Percentiles rank a stretch among this genome's conserved stretches.
phyloP scores from a whole-genome alignment of 441 rosid genomes.

The Aleurites moluccanus region DNA sequence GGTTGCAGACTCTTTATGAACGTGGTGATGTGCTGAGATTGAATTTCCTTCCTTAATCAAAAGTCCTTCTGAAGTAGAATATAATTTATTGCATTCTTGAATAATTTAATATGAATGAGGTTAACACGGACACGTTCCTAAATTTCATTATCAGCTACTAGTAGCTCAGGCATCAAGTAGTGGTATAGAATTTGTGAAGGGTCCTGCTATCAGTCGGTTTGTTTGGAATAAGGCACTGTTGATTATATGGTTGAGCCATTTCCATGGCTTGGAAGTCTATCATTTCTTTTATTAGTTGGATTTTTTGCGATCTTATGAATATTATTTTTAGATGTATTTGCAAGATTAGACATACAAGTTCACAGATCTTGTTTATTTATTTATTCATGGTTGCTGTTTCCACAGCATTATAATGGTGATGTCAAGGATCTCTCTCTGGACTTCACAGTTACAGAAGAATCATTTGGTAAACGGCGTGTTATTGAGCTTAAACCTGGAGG shows the following conservation, averaged over 20 bases:
- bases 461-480: constrained; percentile 69
- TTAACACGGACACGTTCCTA: too few species aligned
- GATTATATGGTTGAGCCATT: background rate
- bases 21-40: background rate
- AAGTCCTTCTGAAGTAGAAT: background rate
- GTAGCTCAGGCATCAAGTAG: background rate
- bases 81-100: background rate
- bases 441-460: constrained; percentile 92
- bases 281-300: background rate
- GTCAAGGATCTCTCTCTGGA: constrained; percentile 85
- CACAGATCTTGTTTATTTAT: constrained; percentile 4
- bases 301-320: background rate
- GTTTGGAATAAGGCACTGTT: constrained; percentile 11
- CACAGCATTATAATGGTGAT: constrained; percentile 92
- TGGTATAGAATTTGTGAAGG: too few species aligned
- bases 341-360: constrained; percentile 1
- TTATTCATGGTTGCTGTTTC: constrained; percentile 16
- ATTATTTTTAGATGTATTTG: background rate
- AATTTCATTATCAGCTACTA: background rate
- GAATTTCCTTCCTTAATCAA: background rate
- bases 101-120: background rate
- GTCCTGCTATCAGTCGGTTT: background rate
- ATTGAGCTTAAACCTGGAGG: constrained; percentile 94
- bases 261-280: constrained; percentile 1
- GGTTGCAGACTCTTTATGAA: constrained; percentile 1